A percentile compares a stretch with the other conserved stretches of the same genome.
Evolutionary conservation across 2,329 filamentous ascomycete genomes (phyloP).

Genomic region (Incumbomyces delicatus): DNA sequence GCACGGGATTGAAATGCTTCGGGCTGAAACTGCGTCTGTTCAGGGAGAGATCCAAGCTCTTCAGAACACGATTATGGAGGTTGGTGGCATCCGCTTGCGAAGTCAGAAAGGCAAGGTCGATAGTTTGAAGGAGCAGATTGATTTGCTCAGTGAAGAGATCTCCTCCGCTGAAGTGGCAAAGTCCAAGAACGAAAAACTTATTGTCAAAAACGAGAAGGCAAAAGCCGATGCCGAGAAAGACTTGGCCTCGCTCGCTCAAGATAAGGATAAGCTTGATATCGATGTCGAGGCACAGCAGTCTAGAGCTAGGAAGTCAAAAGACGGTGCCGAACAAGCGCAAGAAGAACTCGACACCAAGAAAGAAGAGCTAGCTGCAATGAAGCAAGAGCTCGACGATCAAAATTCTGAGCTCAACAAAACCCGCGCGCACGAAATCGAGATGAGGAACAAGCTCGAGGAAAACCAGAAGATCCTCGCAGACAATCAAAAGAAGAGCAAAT

Average conservation of each 20-base stretch:
- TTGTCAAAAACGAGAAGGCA: conserved; percentile 75
- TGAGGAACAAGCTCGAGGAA: conserved; percentile 96
- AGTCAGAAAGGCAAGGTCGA: conserved; percentile 88
- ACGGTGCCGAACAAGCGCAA: conserved; percentile 71
- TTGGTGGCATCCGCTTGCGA: conserved; percentile 86
- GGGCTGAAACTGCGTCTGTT: conserved; percentile 73
- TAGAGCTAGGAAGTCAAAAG: conserved; percentile 62
- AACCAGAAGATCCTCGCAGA: conserved; percentile 81
- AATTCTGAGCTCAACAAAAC: conserved; percentile 78
- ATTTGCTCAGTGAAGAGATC: conserved; percentile 67
- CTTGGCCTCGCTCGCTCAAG: conserved; percentile 58
- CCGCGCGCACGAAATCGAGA: conserved; percentile 85
- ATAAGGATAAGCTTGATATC: conserved; percentile 67
- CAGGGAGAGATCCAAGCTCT: conserved; percentile 87
- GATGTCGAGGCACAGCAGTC: conserved; percentile 69
- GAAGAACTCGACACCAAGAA: conserved; percentile 66
- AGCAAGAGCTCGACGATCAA: conserved; percentile 79
- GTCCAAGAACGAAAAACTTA: conserved; percentile 89
- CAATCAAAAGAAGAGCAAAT: conserved; percentile 70
- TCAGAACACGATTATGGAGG: conserved; percentile 97
- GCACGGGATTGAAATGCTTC: conserved; percentile 69
- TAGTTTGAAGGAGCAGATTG: conserved; percentile 74
- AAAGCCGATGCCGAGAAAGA: conserved; percentile 70
- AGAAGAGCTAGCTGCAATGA: conserved; percentile 66
- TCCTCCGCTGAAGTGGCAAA: conserved; percentile 79